phyloP scores from a whole-genome alignment of 192 early-diverging fungal species.

The Coemansia erecta region DNA sequence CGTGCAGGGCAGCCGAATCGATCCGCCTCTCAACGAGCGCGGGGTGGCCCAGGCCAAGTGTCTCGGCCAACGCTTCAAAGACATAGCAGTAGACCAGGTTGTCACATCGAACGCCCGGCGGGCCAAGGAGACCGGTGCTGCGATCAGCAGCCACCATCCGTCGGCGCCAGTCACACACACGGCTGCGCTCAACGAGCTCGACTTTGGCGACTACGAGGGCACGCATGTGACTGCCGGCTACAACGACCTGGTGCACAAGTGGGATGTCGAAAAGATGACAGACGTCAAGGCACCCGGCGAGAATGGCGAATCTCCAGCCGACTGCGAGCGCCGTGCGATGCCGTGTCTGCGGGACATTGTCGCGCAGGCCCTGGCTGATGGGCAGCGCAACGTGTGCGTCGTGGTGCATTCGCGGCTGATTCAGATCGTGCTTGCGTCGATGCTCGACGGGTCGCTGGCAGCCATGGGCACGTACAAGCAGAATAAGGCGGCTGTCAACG shows the following conservation, averaged over 20 bases:
- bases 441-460: constrained; percentile 31
- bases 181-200: constrained; percentile 32
- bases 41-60: constrained; percentile 30
- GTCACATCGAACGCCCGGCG: constrained; percentile 34
- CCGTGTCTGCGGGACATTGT: constrained; percentile 17
- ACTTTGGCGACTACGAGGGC: constrained; percentile 41
- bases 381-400: constrained; percentile 16
- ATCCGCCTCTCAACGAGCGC: constrained; percentile 47
- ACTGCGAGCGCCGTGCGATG: constrained; percentile 26
- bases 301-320: constrained; percentile 29
- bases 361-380: constrained; percentile 17
- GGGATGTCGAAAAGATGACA: constrained; percentile 20
- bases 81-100: constrained; percentile 34
- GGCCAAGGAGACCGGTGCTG: constrained; percentile 32
- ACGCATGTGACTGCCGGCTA: constrained; percentile 34
- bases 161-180: constrained; percentile 13
- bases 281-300: constrained; percentile 17
- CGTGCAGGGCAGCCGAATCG: constrained; percentile 44
- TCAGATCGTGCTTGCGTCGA: constrained; percentile 33
- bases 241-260: constrained; percentile 28
- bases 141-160: constrained; percentile 24
- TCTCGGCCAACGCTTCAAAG: constrained; percentile 32
- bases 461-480: constrained; percentile 35
- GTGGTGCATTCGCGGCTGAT: constrained; percentile 42
- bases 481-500: constrained; percentile 36